Percentiles rank a stretch among this genome's conserved stretches.
phyloP scores from a whole-genome alignment of 768 basidiomycete species.

The Termitomyces sp. region DNA sequence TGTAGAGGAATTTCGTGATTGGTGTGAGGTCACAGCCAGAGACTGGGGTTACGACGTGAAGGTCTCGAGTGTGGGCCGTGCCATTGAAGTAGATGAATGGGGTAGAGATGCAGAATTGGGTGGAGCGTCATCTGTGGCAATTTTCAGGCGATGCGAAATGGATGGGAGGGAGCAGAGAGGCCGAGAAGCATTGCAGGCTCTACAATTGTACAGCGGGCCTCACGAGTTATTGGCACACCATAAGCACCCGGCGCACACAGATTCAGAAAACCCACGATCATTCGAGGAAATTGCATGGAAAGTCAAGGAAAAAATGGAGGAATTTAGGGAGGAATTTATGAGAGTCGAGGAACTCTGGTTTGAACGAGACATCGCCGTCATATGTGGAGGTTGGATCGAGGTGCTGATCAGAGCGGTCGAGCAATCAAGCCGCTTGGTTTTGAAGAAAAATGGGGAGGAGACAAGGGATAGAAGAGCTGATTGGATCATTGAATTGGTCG shows the following conservation, averaged over 20 bases:
- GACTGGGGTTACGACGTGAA: slow-evolving; percentile 74
- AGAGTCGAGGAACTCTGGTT: slow-evolving; percentile 48
- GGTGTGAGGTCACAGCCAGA: slow-evolving; percentile 50
- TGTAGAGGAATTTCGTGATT: slow-evolving; percentile 57
- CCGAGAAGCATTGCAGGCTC: slow-evolving; percentile 20
- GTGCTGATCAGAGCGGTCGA: slow-evolving; percentile 43
- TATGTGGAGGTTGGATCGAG: slow-evolving; percentile 63
- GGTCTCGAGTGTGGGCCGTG: slow-evolving; percentile 50
- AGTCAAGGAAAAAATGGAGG: slow-evolving; percentile 50
- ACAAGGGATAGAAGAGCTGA: slow-evolving; percentile 22
- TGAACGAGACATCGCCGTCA: slow-evolving; percentile 34
- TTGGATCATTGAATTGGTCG: slow-evolving; percentile 44
- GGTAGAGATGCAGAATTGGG: slow-evolving; percentile 60
- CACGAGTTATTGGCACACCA: slow-evolving; percentile 48
- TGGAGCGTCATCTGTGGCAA: slow-evolving; percentile 63
- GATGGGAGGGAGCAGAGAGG: slow-evolving; percentile 33
- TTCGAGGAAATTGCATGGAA: slow-evolving; percentile 41
- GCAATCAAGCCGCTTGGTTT: slow-evolving; percentile 28
- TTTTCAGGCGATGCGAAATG: slow-evolving; percentile 45
- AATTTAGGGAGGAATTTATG: slow-evolving; percentile 41
- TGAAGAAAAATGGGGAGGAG: slow-evolving; percentile 32
- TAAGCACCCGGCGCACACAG: slow-evolving; percentile 44
- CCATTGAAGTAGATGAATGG: slow-evolving; percentile 62
- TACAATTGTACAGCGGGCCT: slow-evolving; percentile 16
- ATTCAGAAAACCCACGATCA: slow-evolving; percentile 35